Base-by-base conservation (phyloP, 768 basidiomycete genomes). In the Xerocomellus dryophilus region DNA sequence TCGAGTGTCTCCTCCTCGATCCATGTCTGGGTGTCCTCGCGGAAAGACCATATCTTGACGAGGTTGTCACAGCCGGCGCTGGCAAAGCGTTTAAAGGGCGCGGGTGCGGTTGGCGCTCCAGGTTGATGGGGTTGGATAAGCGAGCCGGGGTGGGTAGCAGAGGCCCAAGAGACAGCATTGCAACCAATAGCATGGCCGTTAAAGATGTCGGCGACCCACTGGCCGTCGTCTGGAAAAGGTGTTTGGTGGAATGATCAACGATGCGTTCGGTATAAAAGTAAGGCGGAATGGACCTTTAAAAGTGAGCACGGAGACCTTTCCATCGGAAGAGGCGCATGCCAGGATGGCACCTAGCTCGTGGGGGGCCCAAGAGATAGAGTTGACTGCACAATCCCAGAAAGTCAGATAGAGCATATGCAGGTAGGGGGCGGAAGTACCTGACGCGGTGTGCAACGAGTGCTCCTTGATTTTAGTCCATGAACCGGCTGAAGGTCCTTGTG, bases 151-250 rank as follows among this genome's bases (percentile, higher is more conserved):
- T 89, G 81, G 41, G 85, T 84, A 36, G 94, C 92, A 1, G 97
- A 96, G 0, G 94, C 93, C 97, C 97, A 99, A 7, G 94, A 95
- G 44, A 98, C 90, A 48, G 95, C 91, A 66, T 98, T 98, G 70
- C 93, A 97, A 23, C 95, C 94, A 47, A 95, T 95, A 0, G 93
- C 90, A 67, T 99, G 96, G 0, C 90, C 97, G 35, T 90, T 88
- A 76, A 98, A 97, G 59, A 5, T 36, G 7, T 36, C 36, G 17
- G 36, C 36, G n/a, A 36, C 36, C 36, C 36, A 36, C 17, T 36
- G 36, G 3, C 36, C 36, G 12, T 36, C 36, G 17, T 36, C 36
- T n/a, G 36, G 11, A 35, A 14, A 35, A 15, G 7, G 35, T 35
- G 17, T 34, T 34, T 6, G 12, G 96, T 8, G 27, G 32, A 32